These are phyloP conservation scores for Hymenoscyphus albidus DNA, from an alignment of 2,329 filamentous ascomycete species.

Conservation along the genomic window DNA sequence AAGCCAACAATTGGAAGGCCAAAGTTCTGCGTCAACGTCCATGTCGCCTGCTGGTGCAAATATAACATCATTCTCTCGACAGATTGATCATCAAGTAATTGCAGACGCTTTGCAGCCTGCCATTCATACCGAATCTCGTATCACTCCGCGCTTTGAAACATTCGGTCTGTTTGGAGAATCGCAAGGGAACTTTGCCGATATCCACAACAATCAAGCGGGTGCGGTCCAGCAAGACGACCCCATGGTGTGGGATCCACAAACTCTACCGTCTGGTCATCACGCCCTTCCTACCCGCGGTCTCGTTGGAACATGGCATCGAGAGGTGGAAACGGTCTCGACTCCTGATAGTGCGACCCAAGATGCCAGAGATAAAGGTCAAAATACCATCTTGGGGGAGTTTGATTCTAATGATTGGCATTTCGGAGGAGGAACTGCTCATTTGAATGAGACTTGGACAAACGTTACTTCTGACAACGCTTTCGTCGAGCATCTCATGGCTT, in stretches of 20 bases:
- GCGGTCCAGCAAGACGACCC: not conserved
- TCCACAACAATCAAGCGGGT: not conserved
- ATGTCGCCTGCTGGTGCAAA: slow-evolving; percentile 25
- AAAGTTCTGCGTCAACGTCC: slow-evolving; percentile 20
- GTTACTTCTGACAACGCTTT: slow-evolving; percentile 56
- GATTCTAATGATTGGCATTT: slow-evolving; percentile 58
- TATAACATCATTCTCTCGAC: slow-evolving; percentile 28
- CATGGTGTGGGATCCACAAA: slow-evolving; percentile 33
- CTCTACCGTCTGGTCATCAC: slow-evolving; percentile 31
- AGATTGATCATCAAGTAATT: slow-evolving; percentile 37
- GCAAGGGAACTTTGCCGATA: slow-evolving; percentile 33
- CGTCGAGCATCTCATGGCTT: slow-evolving; percentile 58
- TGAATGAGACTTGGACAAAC: slow-evolving; percentile 63
- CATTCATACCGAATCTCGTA: slow-evolving; percentile 39
- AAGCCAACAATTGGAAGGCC: slow-evolving; percentile 48
- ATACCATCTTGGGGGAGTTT: slow-evolving; percentile 55
- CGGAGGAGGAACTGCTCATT: slow-evolving; percentile 62
- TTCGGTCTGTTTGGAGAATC: not conserved
- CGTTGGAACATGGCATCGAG: slow-evolving; percentile 36
- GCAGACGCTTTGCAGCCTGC: slow-evolving; percentile 29
- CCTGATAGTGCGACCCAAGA: slow-evolving; percentile 18
- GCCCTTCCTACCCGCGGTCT: slow-evolving; percentile 43
- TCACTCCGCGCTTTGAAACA: not conserved
- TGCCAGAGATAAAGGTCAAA: slow-evolving; percentile 44
- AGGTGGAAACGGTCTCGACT: slow-evolving; percentile 9